phyloP scores from a whole-genome alignment of 805 yeast species.

The Lipomyces oligophaga region DNA sequence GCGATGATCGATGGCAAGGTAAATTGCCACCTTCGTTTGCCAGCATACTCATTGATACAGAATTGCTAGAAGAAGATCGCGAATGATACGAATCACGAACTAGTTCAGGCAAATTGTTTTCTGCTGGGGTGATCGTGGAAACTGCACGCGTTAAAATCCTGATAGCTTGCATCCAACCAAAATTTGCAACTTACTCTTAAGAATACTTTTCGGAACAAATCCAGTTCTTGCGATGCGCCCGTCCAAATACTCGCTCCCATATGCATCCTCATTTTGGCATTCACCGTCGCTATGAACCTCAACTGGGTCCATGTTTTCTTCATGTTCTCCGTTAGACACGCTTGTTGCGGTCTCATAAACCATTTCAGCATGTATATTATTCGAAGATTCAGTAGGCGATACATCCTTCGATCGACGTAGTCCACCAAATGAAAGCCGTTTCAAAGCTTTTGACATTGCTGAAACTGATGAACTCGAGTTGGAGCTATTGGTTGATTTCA shows the following conservation, averaged over 20 bases:
- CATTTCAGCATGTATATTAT: too few species aligned
- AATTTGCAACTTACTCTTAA: constrained; percentile 13
- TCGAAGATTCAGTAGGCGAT: too few species aligned
- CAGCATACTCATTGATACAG: neutral
- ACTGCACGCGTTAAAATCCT: neutral
- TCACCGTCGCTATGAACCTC: neutral
- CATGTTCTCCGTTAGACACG: too few species aligned
- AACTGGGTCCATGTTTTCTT: too few species aligned
- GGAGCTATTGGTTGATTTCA: too few species aligned
- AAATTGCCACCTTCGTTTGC: neutral
- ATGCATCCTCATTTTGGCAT: constrained; percentile 1
- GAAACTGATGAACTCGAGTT: constrained; percentile 22
- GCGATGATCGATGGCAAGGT: too few species aligned
- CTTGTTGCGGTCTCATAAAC: too few species aligned
- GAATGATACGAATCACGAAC: constrained; percentile 18
- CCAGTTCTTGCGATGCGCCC: constrained; percentile 4
- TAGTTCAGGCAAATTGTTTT: constrained; percentile 7
- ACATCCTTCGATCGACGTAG: constrained; percentile 5
- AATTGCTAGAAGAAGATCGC: too few species aligned
- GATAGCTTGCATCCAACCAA: neutral
- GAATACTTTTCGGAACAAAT: constrained; percentile 13
- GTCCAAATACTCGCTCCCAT: neutral
- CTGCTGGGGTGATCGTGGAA: neutral
- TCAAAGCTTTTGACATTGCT: constrained; percentile 19
- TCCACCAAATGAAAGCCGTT: constrained; percentile 4